Base-by-base conservation (phyloP, 176 grass and related monocot species). In the Aegilops bicornis region DNA sequence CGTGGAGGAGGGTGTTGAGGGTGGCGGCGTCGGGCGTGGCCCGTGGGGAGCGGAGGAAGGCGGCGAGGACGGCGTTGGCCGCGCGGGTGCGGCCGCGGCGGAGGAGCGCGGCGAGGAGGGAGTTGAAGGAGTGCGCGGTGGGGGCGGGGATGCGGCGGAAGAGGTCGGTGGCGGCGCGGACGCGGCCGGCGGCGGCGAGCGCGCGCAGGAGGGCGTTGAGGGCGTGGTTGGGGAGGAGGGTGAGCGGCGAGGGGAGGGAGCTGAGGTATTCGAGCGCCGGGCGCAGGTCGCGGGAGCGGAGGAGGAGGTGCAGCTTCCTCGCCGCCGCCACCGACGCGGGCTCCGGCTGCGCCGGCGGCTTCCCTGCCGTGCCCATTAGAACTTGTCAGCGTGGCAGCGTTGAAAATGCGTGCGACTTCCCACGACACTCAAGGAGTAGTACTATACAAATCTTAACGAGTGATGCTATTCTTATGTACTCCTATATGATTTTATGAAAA, bases 121-220 rank as follows among this genome's bases (percentile, higher is more conserved):
- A 91, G 85, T 98, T 98, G 89, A 88, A 98, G 52, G 93, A 91
- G 61, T 92, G 91, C 65, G 91, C 32, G 7, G 93, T 93, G 8
- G 93, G 93, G 8, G 52, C 58, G 16, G 95, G 93, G 58, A 92
- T 87, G 84, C 81, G 80, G 71, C 87, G 61, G 80, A 93, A 93
- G 83, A 93, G 85, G 47, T 85, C 76, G 31, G 87, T 6, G 12
- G 95, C 93, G 78, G 86, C 89, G 85, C 93, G 92, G 85, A 97
- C 58, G 82, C 89, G 89, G 72, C 93, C 91, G 77, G 91, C 84
- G 80, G 77, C 69, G 77, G 93, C 86, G 65, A 98, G 93, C 66
- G 92, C 90, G 39, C 93, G 95, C 77, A 98, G 93, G 76, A 98
- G 91, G 54, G 95, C 87, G 80, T 98, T 98, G 83, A 93, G 72